A percentile compares a stretch with the other conserved stretches of the same genome.
Conservation (phyloP, 352 stramenopile species). For the Pythium chondricola region DNA sequence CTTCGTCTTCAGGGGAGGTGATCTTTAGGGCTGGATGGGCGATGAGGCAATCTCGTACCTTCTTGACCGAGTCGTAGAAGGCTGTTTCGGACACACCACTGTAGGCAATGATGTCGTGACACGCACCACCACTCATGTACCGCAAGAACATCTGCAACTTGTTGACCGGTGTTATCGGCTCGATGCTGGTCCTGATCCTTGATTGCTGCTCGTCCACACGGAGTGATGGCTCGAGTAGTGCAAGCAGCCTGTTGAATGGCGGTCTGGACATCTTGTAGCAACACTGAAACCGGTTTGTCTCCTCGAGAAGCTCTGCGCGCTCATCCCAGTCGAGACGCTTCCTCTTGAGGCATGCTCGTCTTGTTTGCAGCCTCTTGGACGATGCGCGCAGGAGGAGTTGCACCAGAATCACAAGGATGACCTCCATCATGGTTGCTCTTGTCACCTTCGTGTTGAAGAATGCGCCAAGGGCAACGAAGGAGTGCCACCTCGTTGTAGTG, state of each 20-base stretch:
- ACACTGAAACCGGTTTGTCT: not conserved
- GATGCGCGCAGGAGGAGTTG: too few relatives aligned
- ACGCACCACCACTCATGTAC: not conserved
- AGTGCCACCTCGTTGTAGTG: too few relatives aligned
- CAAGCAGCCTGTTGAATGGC: not conserved
- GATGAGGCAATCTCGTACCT: not conserved
- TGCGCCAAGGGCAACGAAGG: too few relatives aligned
- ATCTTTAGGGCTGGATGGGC: conserved; percentile 1
- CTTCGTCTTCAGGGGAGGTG: not conserved
- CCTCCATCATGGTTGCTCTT: too few relatives aligned
- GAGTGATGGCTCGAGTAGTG: not conserved
- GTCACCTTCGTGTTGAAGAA: too few relatives aligned
- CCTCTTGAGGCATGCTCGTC: not conserved
- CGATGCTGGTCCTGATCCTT: not conserved
- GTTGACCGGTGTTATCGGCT: not conserved
- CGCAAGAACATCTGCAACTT: conserved; percentile 7
- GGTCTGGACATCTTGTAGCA: not conserved
- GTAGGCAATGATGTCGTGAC: conserved; percentile 4
- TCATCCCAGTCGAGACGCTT: not conserved
- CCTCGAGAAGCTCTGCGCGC: not conserved
- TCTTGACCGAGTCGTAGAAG: conserved; percentile 1
- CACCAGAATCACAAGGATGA: too few relatives aligned
- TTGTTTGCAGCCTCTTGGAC: too few relatives aligned
- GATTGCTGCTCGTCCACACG: not conserved
- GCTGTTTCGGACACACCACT: not conserved